These are phyloP conservation scores for Wickerhamiella cacticola DNA, from an alignment of 805 yeast genomes.

Conservation along the genomic window DNA sequence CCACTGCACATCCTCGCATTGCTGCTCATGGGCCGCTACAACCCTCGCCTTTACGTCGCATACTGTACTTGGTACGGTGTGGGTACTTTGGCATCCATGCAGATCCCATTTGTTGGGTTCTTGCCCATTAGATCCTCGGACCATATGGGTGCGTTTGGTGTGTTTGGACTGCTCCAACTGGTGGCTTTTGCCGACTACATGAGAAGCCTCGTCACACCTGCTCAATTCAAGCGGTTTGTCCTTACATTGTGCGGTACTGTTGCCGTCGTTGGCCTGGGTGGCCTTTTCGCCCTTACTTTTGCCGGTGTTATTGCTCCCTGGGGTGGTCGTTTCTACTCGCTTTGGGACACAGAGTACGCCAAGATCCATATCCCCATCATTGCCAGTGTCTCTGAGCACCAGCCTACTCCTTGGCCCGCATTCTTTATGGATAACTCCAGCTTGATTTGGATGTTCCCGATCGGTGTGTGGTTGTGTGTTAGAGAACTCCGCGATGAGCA, in stretches of 20 bases:
- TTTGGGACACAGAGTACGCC: constrained; percentile 97
- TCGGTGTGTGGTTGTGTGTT: constrained; percentile 83
- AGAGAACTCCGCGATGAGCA: constrained; percentile 86
- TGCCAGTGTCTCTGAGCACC: constrained; percentile 98
- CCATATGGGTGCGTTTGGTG: constrained; percentile 97
- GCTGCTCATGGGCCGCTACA: constrained; percentile 88
- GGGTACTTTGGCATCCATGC: constrained; percentile 98
- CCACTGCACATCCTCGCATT: constrained; percentile 90
- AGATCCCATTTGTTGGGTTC: constrained; percentile 97
- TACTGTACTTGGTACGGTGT: constrained; percentile 94
- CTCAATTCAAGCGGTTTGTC: constrained; percentile 46
- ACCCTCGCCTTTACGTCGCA: constrained; percentile 69
- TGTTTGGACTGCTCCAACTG: constrained; percentile 86
- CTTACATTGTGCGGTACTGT: constrained; percentile 46
- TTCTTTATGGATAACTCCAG: constrained; percentile 89
- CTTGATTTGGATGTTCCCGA: constrained; percentile 97
- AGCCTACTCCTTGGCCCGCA: constrained; percentile 99
- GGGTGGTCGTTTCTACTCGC: constrained; percentile 97
- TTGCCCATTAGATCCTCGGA: constrained; percentile 93
- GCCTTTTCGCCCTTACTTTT: constrained; percentile 68
- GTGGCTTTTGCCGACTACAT: constrained; percentile 78
- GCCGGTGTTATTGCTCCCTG: constrained; percentile 96
- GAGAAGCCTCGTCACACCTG: constrained; percentile 55
- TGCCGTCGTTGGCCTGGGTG: constrained; percentile 52
- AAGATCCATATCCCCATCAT: constrained; percentile 96